phyloP scores from a whole-genome alignment of 2,329 filamentous ascomycete species.

The Hyphodiscus sp. region DNA sequence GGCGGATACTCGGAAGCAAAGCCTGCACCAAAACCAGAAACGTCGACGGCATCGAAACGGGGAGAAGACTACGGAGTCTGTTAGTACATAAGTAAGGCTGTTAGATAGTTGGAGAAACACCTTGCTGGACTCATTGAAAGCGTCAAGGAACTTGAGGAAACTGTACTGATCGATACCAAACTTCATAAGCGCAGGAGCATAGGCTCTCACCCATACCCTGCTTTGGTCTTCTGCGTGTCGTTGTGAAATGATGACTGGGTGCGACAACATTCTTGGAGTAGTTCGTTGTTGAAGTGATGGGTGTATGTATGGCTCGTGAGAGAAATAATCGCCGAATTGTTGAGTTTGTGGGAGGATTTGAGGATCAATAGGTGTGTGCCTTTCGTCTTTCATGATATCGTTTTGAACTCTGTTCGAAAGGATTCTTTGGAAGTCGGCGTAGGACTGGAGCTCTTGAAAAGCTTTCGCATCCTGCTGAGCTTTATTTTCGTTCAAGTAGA shows the following conservation, averaged over 20 bases:
- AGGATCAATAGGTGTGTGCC: neutral
- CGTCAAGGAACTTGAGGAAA: constrained; percentile 42
- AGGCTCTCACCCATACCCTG: constrained; percentile 44
- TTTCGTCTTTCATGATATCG: constrained; percentile 4
- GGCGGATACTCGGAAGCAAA: constrained; percentile 34
- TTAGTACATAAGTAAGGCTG: neutral
- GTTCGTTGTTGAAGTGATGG: neutral
- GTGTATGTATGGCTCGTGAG: neutral
- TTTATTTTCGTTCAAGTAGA: neutral
- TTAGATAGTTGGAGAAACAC: neutral
- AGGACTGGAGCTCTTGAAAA: constrained; percentile 11
- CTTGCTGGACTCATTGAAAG: constrained; percentile 33
- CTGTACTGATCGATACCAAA: constrained; percentile 40
- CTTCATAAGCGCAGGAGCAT: constrained; percentile 39
- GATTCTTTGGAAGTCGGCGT: constrained; percentile 12
- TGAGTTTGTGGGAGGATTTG: neutral
- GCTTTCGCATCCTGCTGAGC: constrained; percentile 6
- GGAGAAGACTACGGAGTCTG: constrained; percentile 18
- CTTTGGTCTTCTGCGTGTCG: constrained; percentile 38
- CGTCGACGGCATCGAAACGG: constrained; percentile 36
- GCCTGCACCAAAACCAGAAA: constrained; percentile 34
- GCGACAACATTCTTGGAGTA: constrained; percentile 23
- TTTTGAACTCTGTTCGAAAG: constrained; percentile 11
- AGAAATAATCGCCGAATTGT: neutral
- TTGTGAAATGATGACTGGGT: constrained; percentile 46